Evolutionary conservation across 2,329 filamentous ascomycete species (phyloP).

Genomic region (Talaromyces verruculosus): DNA sequence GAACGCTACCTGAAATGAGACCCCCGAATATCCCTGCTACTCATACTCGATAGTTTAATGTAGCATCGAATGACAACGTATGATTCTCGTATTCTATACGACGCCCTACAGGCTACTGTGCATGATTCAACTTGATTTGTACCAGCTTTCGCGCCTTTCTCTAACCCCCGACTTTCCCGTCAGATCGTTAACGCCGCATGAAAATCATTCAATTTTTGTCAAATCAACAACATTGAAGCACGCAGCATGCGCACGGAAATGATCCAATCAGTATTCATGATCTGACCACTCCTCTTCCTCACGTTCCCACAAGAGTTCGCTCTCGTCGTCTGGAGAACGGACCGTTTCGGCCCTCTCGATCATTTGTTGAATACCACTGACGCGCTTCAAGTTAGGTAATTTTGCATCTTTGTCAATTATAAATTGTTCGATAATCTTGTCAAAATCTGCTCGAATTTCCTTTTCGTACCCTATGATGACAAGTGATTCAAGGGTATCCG

Average conservation of each 20-base stretch:
- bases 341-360: conserved; percentile 3
- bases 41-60: background rate
- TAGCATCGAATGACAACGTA: background rate
- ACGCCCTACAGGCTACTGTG: background rate
- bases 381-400: conserved; percentile 10
- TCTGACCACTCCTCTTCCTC: conserved; percentile 20
- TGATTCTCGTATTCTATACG: background rate
- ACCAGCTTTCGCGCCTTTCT: background rate
- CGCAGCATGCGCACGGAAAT: background rate
- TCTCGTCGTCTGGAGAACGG: conserved; percentile 4
- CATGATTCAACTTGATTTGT: background rate
- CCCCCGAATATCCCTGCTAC: background rate
- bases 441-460: background rate
- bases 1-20: background rate
- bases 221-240: background rate
- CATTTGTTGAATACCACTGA: conserved; percentile 8
- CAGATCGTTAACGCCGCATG: background rate
- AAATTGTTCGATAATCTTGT: conserved; percentile 2
- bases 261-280: conserved; percentile 4
- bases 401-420: background rate
- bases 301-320: conserved; percentile 2
- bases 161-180: background rate
- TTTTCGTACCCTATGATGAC: conserved; percentile 16
- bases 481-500: conserved; percentile 11
- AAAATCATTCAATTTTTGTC: background rate